Evolutionary conservation across 148 eudicot genomes (phyloP), one percentile per base, ranked within the genome.

Genomic region (Dianthus caryophyllus): DNA sequence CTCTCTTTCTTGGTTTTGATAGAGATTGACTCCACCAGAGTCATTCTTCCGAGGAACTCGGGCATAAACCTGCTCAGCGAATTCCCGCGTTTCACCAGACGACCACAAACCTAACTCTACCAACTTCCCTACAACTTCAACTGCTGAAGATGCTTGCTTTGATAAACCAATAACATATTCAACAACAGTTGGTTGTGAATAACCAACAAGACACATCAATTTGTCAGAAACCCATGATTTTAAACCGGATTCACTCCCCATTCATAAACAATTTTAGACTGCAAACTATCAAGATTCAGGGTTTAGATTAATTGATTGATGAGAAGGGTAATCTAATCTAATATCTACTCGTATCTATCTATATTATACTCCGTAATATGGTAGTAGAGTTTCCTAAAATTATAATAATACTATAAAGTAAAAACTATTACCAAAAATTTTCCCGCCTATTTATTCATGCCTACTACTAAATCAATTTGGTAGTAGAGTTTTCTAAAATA

Each of bases 191-290:
- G 92, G 81, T 58, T 83, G 82, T 11, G 99, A 88, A 58, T 80
- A 94, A 17, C 90, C 96, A 57, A 88, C 64, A 24, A 94, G 81
- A 1, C 93, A 80, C 78, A 90, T 88, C 76, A 94, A 77, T 71
- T 77, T 84, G 73, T 94, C 99, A 1, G 97, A 90, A 6, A 94
- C 96, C 99, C 99, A 94, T 27, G 82, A 78, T 75, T 84, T 90
- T 65, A 94, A 74, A 18, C 61, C 43, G 9, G 81, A 73, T 47
- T 93, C 96, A 66, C 77, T 80, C 18, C 77, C 92, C 97, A 91
- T 90, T 64, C 11, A 24, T 6, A 3, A 25, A 63, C 2, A 36
- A 49, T 14, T n/a, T n/a, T 49, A 49, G 44, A 9, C 8, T 41
- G 44, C 5, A 41, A 41, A 3, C 10, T 6, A 41, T 41, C 6